Base-by-base conservation (phyloP, 306 rosid genomes). In the Begonia loranthoides region DNA sequence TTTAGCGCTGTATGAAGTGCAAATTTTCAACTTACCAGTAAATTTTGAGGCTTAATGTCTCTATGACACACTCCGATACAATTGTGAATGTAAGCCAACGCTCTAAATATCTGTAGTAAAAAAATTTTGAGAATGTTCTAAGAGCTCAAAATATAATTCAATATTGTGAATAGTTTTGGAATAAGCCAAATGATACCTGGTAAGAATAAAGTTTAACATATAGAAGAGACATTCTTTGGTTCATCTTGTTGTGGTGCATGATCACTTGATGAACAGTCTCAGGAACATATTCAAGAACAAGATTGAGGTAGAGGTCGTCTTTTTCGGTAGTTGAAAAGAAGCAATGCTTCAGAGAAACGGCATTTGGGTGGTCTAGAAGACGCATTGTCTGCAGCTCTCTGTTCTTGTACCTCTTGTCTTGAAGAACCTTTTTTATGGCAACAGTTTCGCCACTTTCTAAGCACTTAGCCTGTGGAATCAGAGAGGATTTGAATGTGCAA, bases 11-110 rank as follows among this genome's bases (percentile, higher is more conserved):
- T 8, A 28, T 28, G 36, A 28, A 7, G 9, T 4, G 3, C 9
- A 8, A 28, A 3, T 28, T 7, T 3, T 28, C 36, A 5, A 28
- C 36, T 28, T 28, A 28, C 36, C 36, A 50, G 33, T 7, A 50
- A 13, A 50, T 50, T 50, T 16, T 50, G 54, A 16, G 54, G 54
- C 28, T 50, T 50, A 28, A 50, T 50, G 28, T 50, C 54, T 13
- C 54, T 15, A 22, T 50, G 54, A n/a, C 54, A 50, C 3, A 50
- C 36, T 15, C 54, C 54, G 12, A 50, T 50, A 22, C 54, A 15
- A 16, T 22, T 17, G 22, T 50, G 54, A 50, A 50, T 50, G 54
- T 50, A 50, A 50, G 54, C 22, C 13, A 50, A 19, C 9, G 54
- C 54, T 22, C 54, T 50, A 16, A 15, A 21, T 7, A 50, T 50